Percentiles rank a stretch among this genome's conserved stretches.
phyloP scores from a whole-genome alignment of 257 asterid genomes.

The Fraxinus pennsylvanica region DNA sequence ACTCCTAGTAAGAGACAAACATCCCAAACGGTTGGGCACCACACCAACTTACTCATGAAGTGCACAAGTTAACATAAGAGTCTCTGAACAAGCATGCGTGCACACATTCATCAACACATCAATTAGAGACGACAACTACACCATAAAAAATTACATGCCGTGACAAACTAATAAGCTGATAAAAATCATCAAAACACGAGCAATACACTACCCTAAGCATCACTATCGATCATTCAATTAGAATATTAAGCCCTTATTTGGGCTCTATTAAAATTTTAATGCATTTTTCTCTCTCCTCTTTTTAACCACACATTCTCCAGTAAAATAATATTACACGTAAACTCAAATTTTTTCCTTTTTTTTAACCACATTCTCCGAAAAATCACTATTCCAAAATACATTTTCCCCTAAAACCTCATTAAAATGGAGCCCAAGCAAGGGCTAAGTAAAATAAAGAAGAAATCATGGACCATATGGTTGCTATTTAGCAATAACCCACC shows the following conservation, averaged over 20 bases:
- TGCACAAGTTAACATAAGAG: background rate
- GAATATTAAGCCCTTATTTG: background rate
- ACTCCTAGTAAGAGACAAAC: background rate
- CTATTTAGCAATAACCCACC: conserved; percentile 42
- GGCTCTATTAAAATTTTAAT: too few species aligned
- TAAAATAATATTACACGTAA: too few species aligned
- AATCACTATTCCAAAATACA: too few species aligned
- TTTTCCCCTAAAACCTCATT: too few species aligned
- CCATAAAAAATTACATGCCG: background rate
- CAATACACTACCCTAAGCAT: background rate
- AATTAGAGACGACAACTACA: background rate
- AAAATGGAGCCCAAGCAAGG: too few species aligned
- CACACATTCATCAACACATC: background rate
- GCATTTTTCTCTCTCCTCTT: too few species aligned
- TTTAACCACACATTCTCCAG: too few species aligned
- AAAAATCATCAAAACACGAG: conserved; percentile 7
- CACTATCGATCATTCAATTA: conserved; percentile 10
- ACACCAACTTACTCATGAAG: background rate
- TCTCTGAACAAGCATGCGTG: background rate
- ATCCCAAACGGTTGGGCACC: background rate
- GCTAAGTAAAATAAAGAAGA: background rate
- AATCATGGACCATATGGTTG: conserved; percentile 2
- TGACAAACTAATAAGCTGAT: background rate
- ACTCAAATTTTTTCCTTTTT: too few species aligned
- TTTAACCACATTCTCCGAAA: too few species aligned